A percentile compares a stretch with the other conserved stretches of the same genome.
These are phyloP conservation scores for Fusarium albidum DNA, from an alignment of 2,329 filamentous ascomycete genomes.

Conservation along the genomic window DNA sequence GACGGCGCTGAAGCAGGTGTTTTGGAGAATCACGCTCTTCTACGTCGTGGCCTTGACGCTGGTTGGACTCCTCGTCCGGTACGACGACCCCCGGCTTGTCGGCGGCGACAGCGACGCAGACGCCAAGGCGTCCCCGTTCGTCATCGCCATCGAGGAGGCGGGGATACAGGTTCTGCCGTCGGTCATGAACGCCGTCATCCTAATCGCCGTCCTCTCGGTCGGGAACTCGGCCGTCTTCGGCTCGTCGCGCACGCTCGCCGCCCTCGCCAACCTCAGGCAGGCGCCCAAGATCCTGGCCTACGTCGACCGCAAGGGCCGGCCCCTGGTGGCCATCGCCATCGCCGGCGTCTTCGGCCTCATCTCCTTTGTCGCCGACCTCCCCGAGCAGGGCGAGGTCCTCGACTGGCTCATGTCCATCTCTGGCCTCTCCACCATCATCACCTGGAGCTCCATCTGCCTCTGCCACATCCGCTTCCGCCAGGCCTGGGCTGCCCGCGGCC, in stretches of 20 bases:
- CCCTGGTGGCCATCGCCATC: constrained; percentile 74
- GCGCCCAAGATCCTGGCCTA: constrained; percentile 81
- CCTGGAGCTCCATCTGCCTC: constrained; percentile 86
- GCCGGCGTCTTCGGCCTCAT: constrained; percentile 76
- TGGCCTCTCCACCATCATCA: constrained; percentile 78
- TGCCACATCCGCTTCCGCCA: constrained; percentile 89
- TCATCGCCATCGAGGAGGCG: constrained; percentile 88
- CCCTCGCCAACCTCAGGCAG: constrained; percentile 86
- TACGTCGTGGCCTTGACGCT: constrained; percentile 85
- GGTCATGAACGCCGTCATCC: constrained; percentile 94
- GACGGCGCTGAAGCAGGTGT: constrained; percentile 90
- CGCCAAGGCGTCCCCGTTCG: constrained; percentile 85
- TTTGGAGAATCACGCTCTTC: constrained; percentile 92
- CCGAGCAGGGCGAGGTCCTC: constrained; percentile 69
- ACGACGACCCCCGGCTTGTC: constrained; percentile 71
- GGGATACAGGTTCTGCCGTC: constrained; percentile 83
- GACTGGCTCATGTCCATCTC: constrained; percentile 82
- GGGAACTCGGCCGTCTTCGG: constrained; percentile 94
- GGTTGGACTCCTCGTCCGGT: constrained; percentile 84
- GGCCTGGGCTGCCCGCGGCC: constrained; percentile 77
- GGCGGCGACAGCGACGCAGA: constrained; percentile 64
- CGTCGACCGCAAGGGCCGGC: constrained; percentile 83
- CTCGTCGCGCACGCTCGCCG: constrained; percentile 87
- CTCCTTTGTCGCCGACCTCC: constrained; percentile 76
- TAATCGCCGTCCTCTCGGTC: constrained; percentile 88